Percentiles rank a stretch among this genome's conserved stretches.
Conservation (phyloP, 2,329 filamentous ascomycete genomes). For the Rutstroemia sp. region DNA sequence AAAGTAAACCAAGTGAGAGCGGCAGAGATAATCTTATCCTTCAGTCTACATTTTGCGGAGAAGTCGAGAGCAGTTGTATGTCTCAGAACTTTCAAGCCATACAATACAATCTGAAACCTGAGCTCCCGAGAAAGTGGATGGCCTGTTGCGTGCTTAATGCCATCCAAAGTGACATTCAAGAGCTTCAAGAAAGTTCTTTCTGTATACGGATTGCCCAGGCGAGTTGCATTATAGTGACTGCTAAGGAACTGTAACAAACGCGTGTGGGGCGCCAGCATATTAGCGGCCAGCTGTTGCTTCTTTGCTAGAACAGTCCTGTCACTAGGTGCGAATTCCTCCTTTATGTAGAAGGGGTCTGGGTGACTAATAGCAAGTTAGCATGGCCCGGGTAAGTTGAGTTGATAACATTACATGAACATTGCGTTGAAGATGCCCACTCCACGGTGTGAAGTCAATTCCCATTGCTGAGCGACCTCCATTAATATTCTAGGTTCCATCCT, state of each 20-base stretch:
- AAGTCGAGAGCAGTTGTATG: conserved; percentile 60
- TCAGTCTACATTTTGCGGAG: conserved; percentile 69
- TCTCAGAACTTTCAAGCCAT: conserved; percentile 71
- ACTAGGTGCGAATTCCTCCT: conserved; percentile 87
- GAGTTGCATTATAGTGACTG: conserved; percentile 90
- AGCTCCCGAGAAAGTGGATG: conserved; percentile 88
- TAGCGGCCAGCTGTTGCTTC: conserved; percentile 71
- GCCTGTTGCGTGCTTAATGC: conserved; percentile 59
- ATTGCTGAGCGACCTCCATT: conserved; percentile 80
- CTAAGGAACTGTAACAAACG: conserved; percentile 80
- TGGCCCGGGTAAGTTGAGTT: not conserved
- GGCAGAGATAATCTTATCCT: conserved; percentile 81
- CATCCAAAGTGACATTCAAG: conserved; percentile 69
- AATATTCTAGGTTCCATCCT: conserved; percentile 79
- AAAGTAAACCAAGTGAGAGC: conserved; percentile 83
- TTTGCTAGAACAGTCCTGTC: conserved; percentile 69
- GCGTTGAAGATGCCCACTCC: conserved; percentile 76
- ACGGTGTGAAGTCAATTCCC: conserved; percentile 76
- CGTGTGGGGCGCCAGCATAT: conserved; percentile 79
- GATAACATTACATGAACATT: conserved; percentile 48
- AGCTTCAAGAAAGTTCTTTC: conserved; percentile 77
- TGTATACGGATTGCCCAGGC: conserved; percentile 75
- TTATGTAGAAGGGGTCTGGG: conserved; percentile 81
- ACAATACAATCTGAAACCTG: conserved; percentile 81
- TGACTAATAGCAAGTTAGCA: conserved; percentile 43